Evolutionary conservation across 108 stramenopile species (phyloP).

Genomic region (Pseudonitzschia multiseries): DNA sequence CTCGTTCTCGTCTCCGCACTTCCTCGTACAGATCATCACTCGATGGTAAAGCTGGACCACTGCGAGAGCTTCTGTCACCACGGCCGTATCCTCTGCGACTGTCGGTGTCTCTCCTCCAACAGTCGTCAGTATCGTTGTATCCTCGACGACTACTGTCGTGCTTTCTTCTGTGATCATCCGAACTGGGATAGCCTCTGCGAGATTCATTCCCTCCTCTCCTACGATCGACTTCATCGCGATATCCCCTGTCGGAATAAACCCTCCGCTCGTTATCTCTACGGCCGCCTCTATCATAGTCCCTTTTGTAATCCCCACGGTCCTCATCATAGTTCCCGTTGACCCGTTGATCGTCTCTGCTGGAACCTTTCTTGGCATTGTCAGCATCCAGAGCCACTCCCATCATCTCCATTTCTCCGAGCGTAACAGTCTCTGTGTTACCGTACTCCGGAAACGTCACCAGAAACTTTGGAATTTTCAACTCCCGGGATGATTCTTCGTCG

Average conservation of each 20-base stretch:
- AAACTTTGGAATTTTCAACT: conserved; percentile 71
- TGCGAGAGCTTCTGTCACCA: conserved; percentile 35
- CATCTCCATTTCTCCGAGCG: conserved; percentile 89
- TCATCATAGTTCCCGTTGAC: neutral
- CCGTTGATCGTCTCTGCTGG: neutral
- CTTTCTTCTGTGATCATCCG: neutral
- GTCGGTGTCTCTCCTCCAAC: conserved; percentile 18
- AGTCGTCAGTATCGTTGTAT: conserved; percentile 19
- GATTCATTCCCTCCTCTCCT: conserved; percentile 18
- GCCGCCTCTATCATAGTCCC: conserved; percentile 3
- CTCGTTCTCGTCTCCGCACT: conserved; percentile 69
- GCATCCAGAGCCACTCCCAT: conserved; percentile 27
- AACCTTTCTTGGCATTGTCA: neutral
- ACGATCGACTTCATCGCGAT: conserved; percentile 24
- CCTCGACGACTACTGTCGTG: conserved; percentile 14
- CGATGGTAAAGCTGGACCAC: conserved; percentile 7
- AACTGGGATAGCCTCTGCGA: conserved; percentile 25
- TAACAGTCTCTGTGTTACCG: conserved; percentile 89
- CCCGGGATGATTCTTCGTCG: conserved; percentile 53
- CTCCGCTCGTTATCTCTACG: conserved; percentile 14
- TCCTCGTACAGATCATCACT: conserved; percentile 69
- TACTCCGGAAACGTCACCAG: conserved; percentile 95
- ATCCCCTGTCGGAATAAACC: conserved; percentile 16
- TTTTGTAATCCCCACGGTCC: conserved; percentile 13
- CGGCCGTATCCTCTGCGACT: conserved; percentile 46